A percentile compares a stretch with the other conserved stretches of the same genome.
Conservation (phyloP, 2,329 filamentous ascomycete species). For the Xylaria sp. region DNA sequence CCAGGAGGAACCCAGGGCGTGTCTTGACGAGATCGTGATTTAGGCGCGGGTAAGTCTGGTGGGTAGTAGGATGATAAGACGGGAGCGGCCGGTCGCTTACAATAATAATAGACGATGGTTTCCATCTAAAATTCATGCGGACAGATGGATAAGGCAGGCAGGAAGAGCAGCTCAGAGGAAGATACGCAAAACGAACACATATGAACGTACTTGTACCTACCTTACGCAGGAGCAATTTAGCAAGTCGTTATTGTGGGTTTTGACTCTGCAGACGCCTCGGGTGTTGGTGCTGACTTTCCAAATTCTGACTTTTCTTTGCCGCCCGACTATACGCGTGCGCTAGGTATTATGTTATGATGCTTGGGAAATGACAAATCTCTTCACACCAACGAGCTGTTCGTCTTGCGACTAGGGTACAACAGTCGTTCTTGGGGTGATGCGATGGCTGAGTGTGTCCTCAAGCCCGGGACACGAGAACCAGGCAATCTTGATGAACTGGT, state of each 20-base stretch:
- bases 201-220: slow-evolving; percentile 13
- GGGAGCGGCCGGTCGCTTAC: slow-evolving; percentile 33
- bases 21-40: slow-evolving; percentile 31
- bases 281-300: slow-evolving; percentile 33
- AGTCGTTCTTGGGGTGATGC: slow-evolving; percentile 31
- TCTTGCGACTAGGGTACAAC: slow-evolving; percentile 30
- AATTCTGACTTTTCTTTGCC: slow-evolving; percentile 27
- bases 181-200: background rate
- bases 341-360: slow-evolving; percentile 37
- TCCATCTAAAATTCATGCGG: background rate
- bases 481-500: slow-evolving; percentile 28
- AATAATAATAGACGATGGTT: slow-evolving; percentile 14
- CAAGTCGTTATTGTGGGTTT: slow-evolving; percentile 25
- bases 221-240: slow-evolving; percentile 21
- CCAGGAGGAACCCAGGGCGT: slow-evolving; percentile 22
- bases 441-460: slow-evolving; percentile 26
- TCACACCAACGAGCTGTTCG: slow-evolving; percentile 32
- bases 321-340: slow-evolving; percentile 20
- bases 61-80: slow-evolving; percentile 24
- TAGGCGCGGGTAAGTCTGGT: slow-evolving; percentile 28
- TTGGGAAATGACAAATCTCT: slow-evolving; percentile 40
- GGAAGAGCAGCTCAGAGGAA: background rate
- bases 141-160: slow-evolving; percentile 3
- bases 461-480: slow-evolving; percentile 6
- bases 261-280: slow-evolving; percentile 27